phyloP scores from a whole-genome alignment of 2,329 filamentous ascomycete species.

The Aspergillus amoenus region DNA sequence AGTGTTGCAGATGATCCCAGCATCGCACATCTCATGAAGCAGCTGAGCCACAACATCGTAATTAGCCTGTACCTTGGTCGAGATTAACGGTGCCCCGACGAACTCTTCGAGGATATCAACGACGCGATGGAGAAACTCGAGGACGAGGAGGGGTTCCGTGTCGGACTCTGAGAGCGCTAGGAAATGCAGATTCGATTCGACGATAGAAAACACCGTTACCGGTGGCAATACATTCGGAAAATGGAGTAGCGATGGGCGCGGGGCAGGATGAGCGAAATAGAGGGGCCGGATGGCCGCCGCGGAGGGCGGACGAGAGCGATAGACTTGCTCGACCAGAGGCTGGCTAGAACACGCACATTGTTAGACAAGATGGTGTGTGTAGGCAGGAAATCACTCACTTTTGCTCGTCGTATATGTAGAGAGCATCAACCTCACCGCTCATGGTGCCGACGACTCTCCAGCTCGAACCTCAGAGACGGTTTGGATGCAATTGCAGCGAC shows the following conservation, averaged over 20 bases:
- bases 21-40: conserved; percentile 94
- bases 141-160: conserved; percentile 80
- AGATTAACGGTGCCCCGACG: conserved; percentile 79
- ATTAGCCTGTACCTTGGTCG: conserved; percentile 80
- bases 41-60: conserved; percentile 95
- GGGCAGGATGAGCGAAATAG: conserved; percentile 78
- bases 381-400: conserved; percentile 58
- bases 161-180: conserved; percentile 82
- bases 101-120: conserved; percentile 94
- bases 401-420: conserved; percentile 96
- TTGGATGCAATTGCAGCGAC: neutral
- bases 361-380: neutral
- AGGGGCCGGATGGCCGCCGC: conserved; percentile 75
- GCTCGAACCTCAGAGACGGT: conserved; percentile 20
- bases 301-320: conserved; percentile 76
- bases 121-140: conserved; percentile 92
- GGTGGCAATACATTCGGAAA: conserved; percentile 78
- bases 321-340: conserved; percentile 84
- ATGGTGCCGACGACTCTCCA: conserved; percentile 52
- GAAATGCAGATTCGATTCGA: conserved; percentile 84
- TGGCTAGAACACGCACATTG: conserved; percentile 55
- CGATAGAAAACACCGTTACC: conserved; percentile 82
- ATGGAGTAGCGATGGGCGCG: conserved; percentile 84
- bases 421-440: conserved; percentile 86
- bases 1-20: conserved; percentile 81